These are phyloP conservation scores for Lasiosphaeriaceae sp. DNA, from an alignment of 495 filamentous ascomycete species.

Conservation along the genomic window DNA sequence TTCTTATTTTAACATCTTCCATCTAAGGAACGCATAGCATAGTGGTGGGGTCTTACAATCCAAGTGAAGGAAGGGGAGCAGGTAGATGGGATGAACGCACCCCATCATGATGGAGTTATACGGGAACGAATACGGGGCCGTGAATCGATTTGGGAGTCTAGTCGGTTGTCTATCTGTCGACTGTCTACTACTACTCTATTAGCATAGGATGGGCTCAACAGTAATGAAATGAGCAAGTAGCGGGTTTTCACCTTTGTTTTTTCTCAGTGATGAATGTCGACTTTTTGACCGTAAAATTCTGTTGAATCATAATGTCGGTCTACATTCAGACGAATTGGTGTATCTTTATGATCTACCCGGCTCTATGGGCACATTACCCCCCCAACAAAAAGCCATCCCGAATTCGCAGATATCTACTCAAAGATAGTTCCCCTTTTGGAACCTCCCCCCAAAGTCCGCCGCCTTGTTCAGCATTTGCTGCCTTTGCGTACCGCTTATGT, in stretches of 20 bases:
- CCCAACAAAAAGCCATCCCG: not conserved
- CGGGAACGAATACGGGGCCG: too few species aligned
- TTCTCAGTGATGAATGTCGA: too few species aligned
- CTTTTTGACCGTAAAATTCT: too few species aligned
- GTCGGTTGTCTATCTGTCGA: too few species aligned
- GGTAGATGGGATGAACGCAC: not conserved
- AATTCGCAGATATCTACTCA: conserved; percentile 26
- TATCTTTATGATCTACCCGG: too few species aligned
- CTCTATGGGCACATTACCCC: not conserved
- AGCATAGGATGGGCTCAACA: too few species aligned
- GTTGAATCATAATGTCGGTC: too few species aligned
- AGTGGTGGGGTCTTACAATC: conserved; percentile 9
- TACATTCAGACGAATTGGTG: too few species aligned
- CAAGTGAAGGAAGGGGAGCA: not conserved
- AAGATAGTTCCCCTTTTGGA: conserved; percentile 74
- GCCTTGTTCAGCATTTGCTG: conserved; percentile 77
- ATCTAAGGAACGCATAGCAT: conserved; percentile 23
- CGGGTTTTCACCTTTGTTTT: too few species aligned
- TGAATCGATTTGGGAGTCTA: too few species aligned
- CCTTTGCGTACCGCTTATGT: conserved; percentile 68
- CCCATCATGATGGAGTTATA: not conserved
- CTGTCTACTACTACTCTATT: too few species aligned
- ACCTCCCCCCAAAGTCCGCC: conserved; percentile 76
- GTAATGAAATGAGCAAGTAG: too few species aligned
- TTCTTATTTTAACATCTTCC: not conserved